These are phyloP conservation scores for Chloris gayana DNA, from an alignment of 176 grass and related monocot genomes.

Conservation along the genomic window DNA sequence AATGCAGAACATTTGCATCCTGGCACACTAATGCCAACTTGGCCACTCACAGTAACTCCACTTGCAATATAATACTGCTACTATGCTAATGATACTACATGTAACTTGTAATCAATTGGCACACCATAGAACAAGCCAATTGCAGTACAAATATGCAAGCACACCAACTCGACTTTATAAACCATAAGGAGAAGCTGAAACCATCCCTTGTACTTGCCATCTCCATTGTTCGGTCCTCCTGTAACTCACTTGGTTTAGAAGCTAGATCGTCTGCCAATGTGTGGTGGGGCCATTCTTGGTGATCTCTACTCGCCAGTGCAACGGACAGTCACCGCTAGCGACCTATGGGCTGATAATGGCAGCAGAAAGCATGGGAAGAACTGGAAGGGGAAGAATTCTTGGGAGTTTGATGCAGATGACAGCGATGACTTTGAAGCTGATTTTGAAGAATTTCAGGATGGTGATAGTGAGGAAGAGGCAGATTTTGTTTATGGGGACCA, in stretches of 20 bases:
- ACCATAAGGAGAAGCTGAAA: slow-evolving; percentile 2
- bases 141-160: slow-evolving; percentile 24
- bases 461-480: background rate
- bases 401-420: background rate
- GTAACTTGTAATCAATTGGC: background rate
- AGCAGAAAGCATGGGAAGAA: slow-evolving; percentile 1
- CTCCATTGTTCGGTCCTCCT: slow-evolving; percentile 18
- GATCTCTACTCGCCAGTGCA: slow-evolving; percentile 17
- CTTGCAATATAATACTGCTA: slow-evolving; percentile 12
- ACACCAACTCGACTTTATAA: slow-evolving; percentile 2
- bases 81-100: background rate
- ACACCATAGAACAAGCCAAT: slow-evolving; percentile 24
- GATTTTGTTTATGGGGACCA: slow-evolving; percentile 13
- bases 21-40: slow-evolving; percentile 35
- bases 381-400: slow-evolving; percentile 17
- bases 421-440: slow-evolving; percentile 32
- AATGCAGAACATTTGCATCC: slow-evolving; percentile 23
- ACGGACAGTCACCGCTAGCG: background rate
- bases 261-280: slow-evolving; percentile 22
- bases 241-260: background rate
- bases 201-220: background rate
- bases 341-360: slow-evolving; percentile 7
- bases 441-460: slow-evolving; percentile 34
- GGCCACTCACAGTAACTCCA: slow-evolving; percentile 23
- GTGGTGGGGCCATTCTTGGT: slow-evolving; percentile 29